Evolutionary conservation across 2,329 filamentous ascomycete species (phyloP).

Genomic region (Nigrograna mackinnonii): DNA sequence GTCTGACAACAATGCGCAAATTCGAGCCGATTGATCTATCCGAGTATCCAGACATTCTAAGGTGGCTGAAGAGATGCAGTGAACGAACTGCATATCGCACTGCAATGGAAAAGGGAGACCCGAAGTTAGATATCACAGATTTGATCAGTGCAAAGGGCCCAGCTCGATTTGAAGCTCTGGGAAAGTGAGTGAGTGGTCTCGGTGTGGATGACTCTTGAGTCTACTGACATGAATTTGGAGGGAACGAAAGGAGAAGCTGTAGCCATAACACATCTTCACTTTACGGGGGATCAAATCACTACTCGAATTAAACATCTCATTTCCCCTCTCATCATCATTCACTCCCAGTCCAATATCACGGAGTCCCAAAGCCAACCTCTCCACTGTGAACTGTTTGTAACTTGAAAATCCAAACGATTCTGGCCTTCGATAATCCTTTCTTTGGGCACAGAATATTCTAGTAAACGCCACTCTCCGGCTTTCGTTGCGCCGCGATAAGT

Average conservation of each 20-base stretch:
- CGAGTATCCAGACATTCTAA: conserved; percentile 32
- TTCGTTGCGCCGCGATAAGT: conserved; percentile 53
- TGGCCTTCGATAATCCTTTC: conserved; percentile 32
- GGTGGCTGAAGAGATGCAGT: conserved; percentile 30
- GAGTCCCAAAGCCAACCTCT: conserved; percentile 49
- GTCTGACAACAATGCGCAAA: conserved; percentile 63
- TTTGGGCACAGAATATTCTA: conserved; percentile 43
- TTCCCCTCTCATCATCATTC: too few species aligned
- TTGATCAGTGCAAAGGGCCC: conserved; percentile 32
- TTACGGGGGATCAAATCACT: too few species aligned
- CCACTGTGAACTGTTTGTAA: conserved; percentile 41
- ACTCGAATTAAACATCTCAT: too few species aligned
- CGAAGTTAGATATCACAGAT: conserved; percentile 41
- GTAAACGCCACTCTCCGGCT: conserved; percentile 53
- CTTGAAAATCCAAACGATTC: conserved; percentile 43
- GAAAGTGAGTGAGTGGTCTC: too few species aligned
- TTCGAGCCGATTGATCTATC: conserved; percentile 49
- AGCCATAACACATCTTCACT: too few species aligned
- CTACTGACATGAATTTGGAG: too few species aligned
- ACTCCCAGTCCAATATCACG: conserved; percentile 41
- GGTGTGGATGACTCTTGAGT: too few species aligned
- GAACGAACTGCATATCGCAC: conserved; percentile 36
- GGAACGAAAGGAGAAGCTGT: too few species aligned
- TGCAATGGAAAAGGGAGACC: conserved; percentile 62
- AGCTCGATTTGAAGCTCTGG: too few species aligned